Base-by-base conservation (phyloP, 352 stramenopile species). In the Saprolegnia diclina region DNA sequence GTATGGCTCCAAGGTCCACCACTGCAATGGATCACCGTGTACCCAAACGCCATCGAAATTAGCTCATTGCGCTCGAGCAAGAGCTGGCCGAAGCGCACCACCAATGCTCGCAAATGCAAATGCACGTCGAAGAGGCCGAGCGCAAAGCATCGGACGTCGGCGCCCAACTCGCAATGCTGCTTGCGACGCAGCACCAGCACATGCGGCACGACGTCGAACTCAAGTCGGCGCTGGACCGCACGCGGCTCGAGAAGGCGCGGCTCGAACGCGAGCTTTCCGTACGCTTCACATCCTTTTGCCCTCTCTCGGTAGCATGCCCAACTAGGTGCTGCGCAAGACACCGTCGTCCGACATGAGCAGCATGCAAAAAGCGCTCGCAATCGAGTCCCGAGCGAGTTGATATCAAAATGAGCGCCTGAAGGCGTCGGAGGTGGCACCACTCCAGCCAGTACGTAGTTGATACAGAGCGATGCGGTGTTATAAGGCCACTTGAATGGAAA, bases 151-250 rank as follows among this genome's bases (percentile, higher is more conserved):
- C 78, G 0, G 83, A 92, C 59, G 71, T 90, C 21, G 90, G 80
- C 66, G 64, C 78, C 0, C 83, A 92, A 59, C 72, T 92, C 4
- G 86, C 80, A 16, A 72, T 83, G n/a, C 77, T 82, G 9, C 63
- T 92, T 10, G 87, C 83, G 14, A 90, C 87, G 48, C 83, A 92
- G 44, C 82, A 92, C 35, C 82, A 89, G 26, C 81, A 88, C 38
- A 86, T 89, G 48, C 75, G 82, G 19, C 80, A 89, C 68, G 83
- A 92, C 48, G 79, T 83, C 11, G 82, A 92, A 40, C 71, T 90
- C 56, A 74, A 81, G 26, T 85, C 78, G 16, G 62, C 81, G 6
- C 52, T 89, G 19, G 83, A 92, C 42, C 71, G 81, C 24, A 72
- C 82, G 66, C 84, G 78, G 32, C 71, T 92, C 3, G 83, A 90